Percentiles rank a stretch among this genome's conserved stretches.
Conservation (phyloP, 2,329 filamentous ascomycete species). For the Venturia aucupariae region DNA sequence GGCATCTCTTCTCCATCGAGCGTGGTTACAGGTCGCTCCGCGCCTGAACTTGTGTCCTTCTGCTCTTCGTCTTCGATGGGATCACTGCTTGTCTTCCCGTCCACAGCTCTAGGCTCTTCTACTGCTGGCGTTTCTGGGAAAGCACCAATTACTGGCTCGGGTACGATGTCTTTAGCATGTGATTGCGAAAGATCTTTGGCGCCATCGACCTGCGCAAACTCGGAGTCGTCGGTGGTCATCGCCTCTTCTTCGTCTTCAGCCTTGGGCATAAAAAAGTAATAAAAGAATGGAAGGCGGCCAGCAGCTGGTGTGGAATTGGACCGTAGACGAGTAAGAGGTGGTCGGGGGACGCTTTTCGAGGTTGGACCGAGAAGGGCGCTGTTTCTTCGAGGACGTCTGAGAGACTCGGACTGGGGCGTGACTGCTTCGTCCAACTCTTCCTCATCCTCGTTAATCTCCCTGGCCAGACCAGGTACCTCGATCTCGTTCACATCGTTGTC, state of each 20-base stretch:
- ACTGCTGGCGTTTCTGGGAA: not conserved
- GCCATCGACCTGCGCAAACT: not conserved
- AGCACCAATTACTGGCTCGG: not conserved
- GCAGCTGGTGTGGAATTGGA: constrained; percentile 12
- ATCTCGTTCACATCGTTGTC: constrained; percentile 70
- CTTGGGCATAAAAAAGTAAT: constrained; percentile 2
- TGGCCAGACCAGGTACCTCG: constrained; percentile 62
- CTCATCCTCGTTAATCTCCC: constrained; percentile 51
- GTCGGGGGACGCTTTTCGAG: not conserved
- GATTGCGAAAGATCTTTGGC: not conserved
- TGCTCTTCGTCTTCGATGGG: not conserved
- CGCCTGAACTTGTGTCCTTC: not conserved
- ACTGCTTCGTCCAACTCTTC: not conserved
- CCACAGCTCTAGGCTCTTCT: not conserved
- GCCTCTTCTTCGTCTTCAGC: not conserved
- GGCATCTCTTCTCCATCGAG: not conserved
- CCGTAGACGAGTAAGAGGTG: constrained; percentile 4
- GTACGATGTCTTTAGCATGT: not conserved
- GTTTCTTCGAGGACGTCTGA: constrained; percentile 3
- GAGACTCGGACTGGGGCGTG: not conserved
- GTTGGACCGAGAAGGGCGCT: not conserved
- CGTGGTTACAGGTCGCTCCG: not conserved
- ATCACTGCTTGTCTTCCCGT: not conserved
- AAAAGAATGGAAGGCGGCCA: not conserved
- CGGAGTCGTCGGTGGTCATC: not conserved